Conservation (phyloP, 2,329 filamentous ascomycete genomes). For the Phialophora chinensis region DNA sequence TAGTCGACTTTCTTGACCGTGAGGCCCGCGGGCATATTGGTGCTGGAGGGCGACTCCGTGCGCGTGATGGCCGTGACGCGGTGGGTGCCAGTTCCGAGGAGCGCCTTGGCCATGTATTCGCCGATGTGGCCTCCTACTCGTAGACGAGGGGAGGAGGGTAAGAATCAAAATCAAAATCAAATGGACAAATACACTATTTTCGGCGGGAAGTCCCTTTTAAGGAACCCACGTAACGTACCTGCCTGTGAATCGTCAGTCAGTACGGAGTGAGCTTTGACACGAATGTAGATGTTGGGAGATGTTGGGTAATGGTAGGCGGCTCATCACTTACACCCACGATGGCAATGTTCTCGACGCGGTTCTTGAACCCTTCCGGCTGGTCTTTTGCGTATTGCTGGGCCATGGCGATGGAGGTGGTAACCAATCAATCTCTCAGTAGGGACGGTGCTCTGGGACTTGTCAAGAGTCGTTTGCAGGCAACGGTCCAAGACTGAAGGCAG, state of each 20-base stretch:
- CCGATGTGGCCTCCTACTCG: constrained; percentile 58
- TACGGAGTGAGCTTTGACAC: constrained; percentile 29
- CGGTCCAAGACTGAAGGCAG: background rate
- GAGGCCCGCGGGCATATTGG: constrained; percentile 53
- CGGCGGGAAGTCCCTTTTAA: background rate
- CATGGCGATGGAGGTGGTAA: background rate
- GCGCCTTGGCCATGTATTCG: constrained; percentile 44
- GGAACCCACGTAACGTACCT: background rate
- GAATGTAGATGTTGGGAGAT: no score
- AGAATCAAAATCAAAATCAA: constrained; percentile 29
- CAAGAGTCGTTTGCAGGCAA: no score
- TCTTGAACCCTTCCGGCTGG: constrained; percentile 48
- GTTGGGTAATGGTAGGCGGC: no score
- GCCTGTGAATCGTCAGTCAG: constrained; percentile 34
- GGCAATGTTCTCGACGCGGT: constrained; percentile 48
- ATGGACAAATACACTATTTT: constrained; percentile 27
- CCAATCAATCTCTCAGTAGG: background rate
- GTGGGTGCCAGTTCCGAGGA: constrained; percentile 58
- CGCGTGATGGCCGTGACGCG: constrained; percentile 61
- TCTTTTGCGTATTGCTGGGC: constrained; percentile 48
- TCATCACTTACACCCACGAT: constrained; percentile 48
- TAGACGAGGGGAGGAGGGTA: background rate
- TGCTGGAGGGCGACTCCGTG: constrained; percentile 47
- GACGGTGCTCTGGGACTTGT: no score
- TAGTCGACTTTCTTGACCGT: constrained; percentile 51